Percentiles rank a stretch among this genome's conserved stretches.
Evolutionary conservation across 768 basidiomycete genomes (phyloP).

Genomic region (Mycena vitilis): DNA sequence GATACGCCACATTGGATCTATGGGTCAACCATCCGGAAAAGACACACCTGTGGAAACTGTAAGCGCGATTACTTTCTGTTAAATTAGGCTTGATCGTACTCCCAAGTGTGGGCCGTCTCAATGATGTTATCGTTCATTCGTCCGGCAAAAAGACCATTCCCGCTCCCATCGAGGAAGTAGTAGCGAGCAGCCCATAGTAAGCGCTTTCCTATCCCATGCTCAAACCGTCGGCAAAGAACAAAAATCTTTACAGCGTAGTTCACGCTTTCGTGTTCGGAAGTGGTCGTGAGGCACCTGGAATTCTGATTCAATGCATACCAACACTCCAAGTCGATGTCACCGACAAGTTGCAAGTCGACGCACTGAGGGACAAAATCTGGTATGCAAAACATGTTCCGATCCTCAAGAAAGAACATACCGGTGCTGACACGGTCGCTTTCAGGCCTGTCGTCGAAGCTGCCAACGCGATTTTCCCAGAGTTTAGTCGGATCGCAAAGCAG

Average conservation of each 20-base stretch:
- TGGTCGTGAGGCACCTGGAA: conserved; percentile 45
- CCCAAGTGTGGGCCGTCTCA: conserved; percentile 45
- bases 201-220: conserved; percentile 6
- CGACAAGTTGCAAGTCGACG: conserved; percentile 42
- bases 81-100: not conserved
- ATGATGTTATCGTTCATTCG: conserved; percentile 47
- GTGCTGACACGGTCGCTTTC: not conserved
- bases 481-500: conserved; percentile 60
- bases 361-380: conserved; percentile 50
- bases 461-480: conserved; percentile 52
- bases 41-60: conserved; percentile 51
- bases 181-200: conserved; percentile 38
- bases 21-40: conserved; percentile 52
- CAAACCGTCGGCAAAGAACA: not conserved
- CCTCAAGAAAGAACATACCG: not conserved
- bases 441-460: conserved; percentile 56
- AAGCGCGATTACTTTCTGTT: not conserved
- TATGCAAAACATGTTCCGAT: no score
- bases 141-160: conserved; percentile 49
- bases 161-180: conserved; percentile 40
- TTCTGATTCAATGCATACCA: conserved; percentile 44
- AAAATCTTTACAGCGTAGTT: conserved; percentile 37
- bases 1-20: conserved; percentile 54
- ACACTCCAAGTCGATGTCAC: conserved; percentile 44
- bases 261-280: conserved; percentile 56